phyloP scores from a whole-genome alignment of 1,284 basidiomycete genomes.

The Amylostereum areolatum region DNA sequence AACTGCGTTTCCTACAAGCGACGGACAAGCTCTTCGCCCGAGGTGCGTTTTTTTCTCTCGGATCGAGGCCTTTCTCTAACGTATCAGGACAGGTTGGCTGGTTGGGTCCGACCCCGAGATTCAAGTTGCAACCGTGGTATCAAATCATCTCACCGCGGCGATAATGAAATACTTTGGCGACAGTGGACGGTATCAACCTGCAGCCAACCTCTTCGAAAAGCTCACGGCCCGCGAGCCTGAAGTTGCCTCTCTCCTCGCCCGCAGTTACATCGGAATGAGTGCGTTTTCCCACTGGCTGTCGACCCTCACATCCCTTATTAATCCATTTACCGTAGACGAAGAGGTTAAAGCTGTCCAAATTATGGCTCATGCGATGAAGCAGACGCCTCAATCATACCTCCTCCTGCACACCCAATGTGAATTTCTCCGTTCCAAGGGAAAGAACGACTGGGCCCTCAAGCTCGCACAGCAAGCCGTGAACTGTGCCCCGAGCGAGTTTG shows the following conservation, averaged over 20 bases:
- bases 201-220: conserved; percentile 95
- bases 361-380: conserved; percentile 79
- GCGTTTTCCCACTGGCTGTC: conserved; percentile 26
- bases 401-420: conserved; percentile 93
- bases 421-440: conserved; percentile 83
- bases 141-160: conserved; percentile 93
- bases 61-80: not conserved
- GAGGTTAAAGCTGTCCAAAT: conserved; percentile 98
- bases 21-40: conserved; percentile 90
- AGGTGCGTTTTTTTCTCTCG: conserved; percentile 41
- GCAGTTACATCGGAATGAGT: conserved; percentile 98
- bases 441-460: conserved; percentile 85
- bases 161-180: conserved; percentile 98
- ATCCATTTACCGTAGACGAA: conserved; percentile 57
- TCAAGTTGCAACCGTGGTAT: conserved; percentile 96
- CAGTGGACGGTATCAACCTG: conserved; percentile 81
- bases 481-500: conserved; percentile 95
- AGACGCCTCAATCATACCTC: conserved; percentile 89
- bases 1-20: conserved; percentile 86
- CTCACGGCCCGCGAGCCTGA: conserved; percentile 84
- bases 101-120: conserved; percentile 98
- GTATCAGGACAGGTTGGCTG: conserved; percentile 84
- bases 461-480: conserved; percentile 94
- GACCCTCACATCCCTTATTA: not conserved
- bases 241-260: conserved; percentile 83